Percentiles rank a stretch among this genome's conserved stretches.
These are phyloP conservation scores for Citrus sp. DNA, from an alignment of 345 rosid genomes.

Conservation along the genomic window DNA sequence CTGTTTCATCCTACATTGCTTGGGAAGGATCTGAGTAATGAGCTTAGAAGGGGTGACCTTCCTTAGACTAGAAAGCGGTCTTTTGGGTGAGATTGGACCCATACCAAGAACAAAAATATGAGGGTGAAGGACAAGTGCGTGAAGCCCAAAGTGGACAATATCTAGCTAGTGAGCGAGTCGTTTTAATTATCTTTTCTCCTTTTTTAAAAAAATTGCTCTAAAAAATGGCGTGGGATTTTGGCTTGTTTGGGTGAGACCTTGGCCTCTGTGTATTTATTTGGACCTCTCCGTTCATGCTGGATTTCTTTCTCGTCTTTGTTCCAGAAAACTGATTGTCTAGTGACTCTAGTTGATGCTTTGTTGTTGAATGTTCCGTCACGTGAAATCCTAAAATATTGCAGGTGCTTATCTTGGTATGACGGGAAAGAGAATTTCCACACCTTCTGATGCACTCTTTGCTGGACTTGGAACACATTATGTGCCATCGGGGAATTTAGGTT, in stretches of 20 bases:
- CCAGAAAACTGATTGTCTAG: neutral
- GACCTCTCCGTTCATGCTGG: neutral
- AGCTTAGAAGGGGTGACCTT: too few relatives aligned
- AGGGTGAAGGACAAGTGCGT: too few relatives aligned
- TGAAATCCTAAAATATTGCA: slow-evolving; percentile 29
- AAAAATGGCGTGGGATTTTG: neutral
- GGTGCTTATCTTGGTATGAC: slow-evolving; percentile 95
- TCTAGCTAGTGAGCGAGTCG: too few relatives aligned
- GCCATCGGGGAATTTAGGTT: slow-evolving; percentile 59
- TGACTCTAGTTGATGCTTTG: neutral
- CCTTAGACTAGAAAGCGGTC: too few relatives aligned
- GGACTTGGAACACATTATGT: slow-evolving; percentile 90
- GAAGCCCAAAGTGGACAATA: too few relatives aligned
- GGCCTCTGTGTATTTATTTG: neutral
- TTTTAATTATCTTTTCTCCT: too few relatives aligned
- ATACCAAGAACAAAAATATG: too few relatives aligned
- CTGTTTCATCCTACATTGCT: neutral
- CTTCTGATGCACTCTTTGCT: slow-evolving; percentile 76
- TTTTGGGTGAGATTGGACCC: too few relatives aligned
- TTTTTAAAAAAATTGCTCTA: too few relatives aligned
- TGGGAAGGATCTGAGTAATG: too few relatives aligned
- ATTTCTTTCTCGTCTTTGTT: neutral
- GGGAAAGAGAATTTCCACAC: slow-evolving; percentile 78
- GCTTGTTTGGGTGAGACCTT: neutral
- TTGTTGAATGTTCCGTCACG: neutral